Evolutionary conservation across 345 rosid genomes (phyloP).

Genomic region (Eucalyptus pumila): DNA sequence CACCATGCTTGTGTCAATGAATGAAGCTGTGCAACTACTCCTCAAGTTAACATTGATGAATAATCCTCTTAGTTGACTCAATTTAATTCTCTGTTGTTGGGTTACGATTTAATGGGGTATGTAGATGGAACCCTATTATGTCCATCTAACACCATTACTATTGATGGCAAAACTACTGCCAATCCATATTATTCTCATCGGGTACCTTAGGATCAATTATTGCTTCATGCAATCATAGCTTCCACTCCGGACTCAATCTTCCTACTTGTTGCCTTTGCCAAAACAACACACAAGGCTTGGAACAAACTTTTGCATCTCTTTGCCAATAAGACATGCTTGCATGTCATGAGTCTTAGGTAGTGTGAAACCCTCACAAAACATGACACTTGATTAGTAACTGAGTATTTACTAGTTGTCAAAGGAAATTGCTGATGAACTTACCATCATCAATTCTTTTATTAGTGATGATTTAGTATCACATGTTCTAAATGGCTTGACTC

Average conservation of each 20-base stretch:
- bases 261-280: neutral
- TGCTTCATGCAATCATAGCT: neutral
- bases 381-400: rapidly evolving
- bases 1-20: neutral
- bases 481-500: too few species aligned
- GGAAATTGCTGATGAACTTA: too few species aligned
- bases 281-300: too few species aligned
- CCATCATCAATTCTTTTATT: too few species aligned
- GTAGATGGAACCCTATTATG: neutral
- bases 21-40: neutral
- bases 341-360: too few species aligned
- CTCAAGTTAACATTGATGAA: neutral
- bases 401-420: too few species aligned
- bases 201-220: neutral
- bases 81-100: neutral
- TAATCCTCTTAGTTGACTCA: neutral
- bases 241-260: neutral
- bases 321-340: too few species aligned
- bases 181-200: neutral
- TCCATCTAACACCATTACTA: neutral
- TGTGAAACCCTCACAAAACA: too few species aligned
- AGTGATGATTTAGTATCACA: too few species aligned
- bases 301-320: too few species aligned
- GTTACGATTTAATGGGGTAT: neutral
- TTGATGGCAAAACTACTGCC: neutral